These are phyloP conservation scores for Russula abietina DNA, from an alignment of 768 basidiomycete species.

Conservation along the genomic window DNA sequence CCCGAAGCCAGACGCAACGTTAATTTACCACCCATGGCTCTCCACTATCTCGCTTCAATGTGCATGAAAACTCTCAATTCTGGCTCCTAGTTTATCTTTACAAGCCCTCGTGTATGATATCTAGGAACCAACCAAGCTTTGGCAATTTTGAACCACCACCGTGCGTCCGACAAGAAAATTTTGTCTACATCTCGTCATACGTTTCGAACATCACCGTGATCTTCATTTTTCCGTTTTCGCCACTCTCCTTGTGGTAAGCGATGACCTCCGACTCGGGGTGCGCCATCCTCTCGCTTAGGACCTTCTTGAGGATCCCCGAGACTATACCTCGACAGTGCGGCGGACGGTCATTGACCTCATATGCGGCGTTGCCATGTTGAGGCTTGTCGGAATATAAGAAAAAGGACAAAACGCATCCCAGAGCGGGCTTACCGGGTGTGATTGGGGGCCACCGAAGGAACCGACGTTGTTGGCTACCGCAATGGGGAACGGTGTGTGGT, in stretches of 20 bases:
- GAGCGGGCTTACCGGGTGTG: background rate
- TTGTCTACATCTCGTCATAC: background rate
- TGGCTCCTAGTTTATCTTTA: too few species aligned
- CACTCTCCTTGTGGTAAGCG: background rate
- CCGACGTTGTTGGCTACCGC: background rate
- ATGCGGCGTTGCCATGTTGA: background rate
- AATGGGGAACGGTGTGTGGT: background rate
- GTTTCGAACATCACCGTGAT: conserved; percentile 4
- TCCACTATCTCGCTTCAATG: background rate
- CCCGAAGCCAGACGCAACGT: background rate
- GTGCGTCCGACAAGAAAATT: background rate
- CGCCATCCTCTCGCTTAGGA: background rate
- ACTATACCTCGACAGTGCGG: background rate
- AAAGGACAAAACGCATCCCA: background rate
- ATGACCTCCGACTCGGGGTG: background rate
- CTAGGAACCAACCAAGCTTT: background rate
- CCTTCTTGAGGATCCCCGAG: background rate
- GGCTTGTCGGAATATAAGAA: background rate
- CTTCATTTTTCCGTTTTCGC: background rate
- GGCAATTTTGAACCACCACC: background rate
- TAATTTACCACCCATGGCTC: background rate
- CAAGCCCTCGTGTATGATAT: background rate
- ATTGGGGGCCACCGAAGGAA: background rate
- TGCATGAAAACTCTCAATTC: background rate
- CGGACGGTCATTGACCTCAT: background rate